Evolutionary conservation across 2,329 filamentous ascomycete species (phyloP), one percentile per base, ranked within the genome.

Genomic region (Aspergillus pseudoviridinutans): DNA sequence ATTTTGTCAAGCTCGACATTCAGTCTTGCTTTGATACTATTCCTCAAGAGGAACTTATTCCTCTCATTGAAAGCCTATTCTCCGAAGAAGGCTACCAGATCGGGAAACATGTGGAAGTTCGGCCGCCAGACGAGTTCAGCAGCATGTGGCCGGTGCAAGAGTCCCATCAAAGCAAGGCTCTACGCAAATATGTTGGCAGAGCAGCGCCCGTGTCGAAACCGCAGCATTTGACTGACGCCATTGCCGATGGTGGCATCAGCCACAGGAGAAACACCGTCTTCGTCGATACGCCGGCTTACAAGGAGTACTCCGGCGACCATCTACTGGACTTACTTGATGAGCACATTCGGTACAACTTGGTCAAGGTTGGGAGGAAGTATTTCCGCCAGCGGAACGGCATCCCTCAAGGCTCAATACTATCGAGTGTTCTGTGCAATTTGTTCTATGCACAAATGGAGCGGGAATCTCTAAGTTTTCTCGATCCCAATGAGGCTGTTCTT

Each of bases 11-110:
- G 71, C 80, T 96, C 12, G 94, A 99, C 68, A 92, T 99, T 22
- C 85, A 90, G 70, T 86, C 91, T 2, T 96, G 93, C 65, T 99
- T 97, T 71, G 94, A 99, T 73, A 96, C 90, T 0, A 97, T 99
- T 49, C 94, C 94, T 0, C 94, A 97, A 71, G 75, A 82, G 27
- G 84, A 85, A 1, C 79, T 97, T 20, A 69, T 97, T 35, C 71
- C 79, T 25, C 78, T 97, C 27, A 82, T 95, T 61, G 76, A 80
- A 46, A 70, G 73, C 62, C 57, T 86, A 69, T 53, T 85, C 83
- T 62, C 84, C 73, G 61, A 88, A 57, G 74, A 80, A 3, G 76
- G 78, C 24, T 99, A 99, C 69, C 81, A 82, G 7, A 82, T 95
- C 50, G 82, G 82, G 7, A 92, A 87, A 62, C 88, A 97, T 66